phyloP scores from a whole-genome alignment of 2,329 filamentous ascomycete genomes.

The Emergomyces africanus region DNA sequence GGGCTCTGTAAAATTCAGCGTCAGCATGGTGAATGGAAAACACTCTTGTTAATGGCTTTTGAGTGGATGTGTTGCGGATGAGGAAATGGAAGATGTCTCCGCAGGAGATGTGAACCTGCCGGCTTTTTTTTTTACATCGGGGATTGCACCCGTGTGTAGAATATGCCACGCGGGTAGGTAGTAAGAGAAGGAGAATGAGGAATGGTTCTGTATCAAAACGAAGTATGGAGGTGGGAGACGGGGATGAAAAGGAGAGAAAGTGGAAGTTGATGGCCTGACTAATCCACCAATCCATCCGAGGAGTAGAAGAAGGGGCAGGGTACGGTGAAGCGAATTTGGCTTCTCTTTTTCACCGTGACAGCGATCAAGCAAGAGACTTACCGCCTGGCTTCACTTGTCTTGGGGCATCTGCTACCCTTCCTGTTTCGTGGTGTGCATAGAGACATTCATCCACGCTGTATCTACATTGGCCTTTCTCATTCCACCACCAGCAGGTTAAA shows the following conservation, averaged over 20 bases:
- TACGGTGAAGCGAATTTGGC: neutral
- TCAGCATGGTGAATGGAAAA: neutral
- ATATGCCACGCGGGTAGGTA: neutral
- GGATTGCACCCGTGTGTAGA: neutral
- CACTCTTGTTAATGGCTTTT: neutral
- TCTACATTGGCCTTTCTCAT: slow-evolving; percentile 13
- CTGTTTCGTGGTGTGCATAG: slow-evolving; percentile 18
- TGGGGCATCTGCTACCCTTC: slow-evolving; percentile 8
- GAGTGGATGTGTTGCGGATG: neutral
- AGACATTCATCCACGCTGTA: slow-evolving; percentile 13
- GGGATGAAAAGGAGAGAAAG: neutral
- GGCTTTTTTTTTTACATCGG: neutral
- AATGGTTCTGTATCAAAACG: neutral
- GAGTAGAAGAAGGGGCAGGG: neutral
- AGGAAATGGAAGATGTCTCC: neutral
- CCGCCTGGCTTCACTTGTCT: slow-evolving; percentile 9
- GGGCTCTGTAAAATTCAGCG: slow-evolving; percentile 7
- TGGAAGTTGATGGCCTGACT: neutral
- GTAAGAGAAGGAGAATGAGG: neutral
- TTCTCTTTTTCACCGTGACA: no score
- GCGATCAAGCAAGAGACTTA: slow-evolving; percentile 4
- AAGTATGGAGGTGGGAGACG: neutral
- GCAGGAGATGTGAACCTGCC: neutral
- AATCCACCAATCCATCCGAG: neutral
- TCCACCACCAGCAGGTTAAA: slow-evolving; percentile 20